These are phyloP conservation scores for Camillea tinctor DNA, from an alignment of 2,329 filamentous ascomycete species.

Conservation along the genomic window DNA sequence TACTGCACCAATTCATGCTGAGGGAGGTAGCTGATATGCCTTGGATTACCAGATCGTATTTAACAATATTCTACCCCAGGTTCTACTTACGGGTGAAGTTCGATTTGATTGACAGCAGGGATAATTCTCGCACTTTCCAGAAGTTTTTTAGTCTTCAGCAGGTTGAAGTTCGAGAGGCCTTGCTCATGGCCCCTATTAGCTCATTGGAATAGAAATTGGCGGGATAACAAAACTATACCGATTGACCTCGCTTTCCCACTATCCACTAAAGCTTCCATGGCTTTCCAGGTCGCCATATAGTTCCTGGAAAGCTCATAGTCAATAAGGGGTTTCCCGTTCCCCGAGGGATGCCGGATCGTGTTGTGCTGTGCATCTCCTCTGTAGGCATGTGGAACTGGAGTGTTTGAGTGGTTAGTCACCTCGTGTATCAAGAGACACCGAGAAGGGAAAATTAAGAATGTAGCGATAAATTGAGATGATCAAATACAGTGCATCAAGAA, in stretches of 20 bases:
- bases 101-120: slow-evolving; percentile 15
- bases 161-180: slow-evolving; percentile 15
- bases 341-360: slow-evolving; percentile 9
- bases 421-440: no score
- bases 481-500: slow-evolving; percentile 16
- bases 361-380: slow-evolving; percentile 9
- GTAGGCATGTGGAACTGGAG: slow-evolving; percentile 13
- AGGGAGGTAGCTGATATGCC: slow-evolving; percentile 9
- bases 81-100: slow-evolving; percentile 13
- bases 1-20: slow-evolving; percentile 13
- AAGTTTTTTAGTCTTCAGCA: slow-evolving; percentile 11
- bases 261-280: slow-evolving; percentile 15
- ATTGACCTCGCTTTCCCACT: slow-evolving; percentile 13
- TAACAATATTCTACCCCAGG: neutral
- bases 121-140: slow-evolving; percentile 8
- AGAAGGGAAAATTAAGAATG: neutral
- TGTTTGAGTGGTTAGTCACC: no score
- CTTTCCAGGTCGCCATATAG: slow-evolving; percentile 15
- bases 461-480: neutral
- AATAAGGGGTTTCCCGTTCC: slow-evolving; percentile 12
- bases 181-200: slow-evolving; percentile 2
- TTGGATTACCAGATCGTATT: no score
- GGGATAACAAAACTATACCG: slow-evolving; percentile 4
- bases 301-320: slow-evolving; percentile 11
- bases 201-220: neutral